A percentile compares a stretch with the other conserved stretches of the same genome.
Conservation (phyloP, 768 basidiomycete species). For the Candolleomyces efflorescens region DNA sequence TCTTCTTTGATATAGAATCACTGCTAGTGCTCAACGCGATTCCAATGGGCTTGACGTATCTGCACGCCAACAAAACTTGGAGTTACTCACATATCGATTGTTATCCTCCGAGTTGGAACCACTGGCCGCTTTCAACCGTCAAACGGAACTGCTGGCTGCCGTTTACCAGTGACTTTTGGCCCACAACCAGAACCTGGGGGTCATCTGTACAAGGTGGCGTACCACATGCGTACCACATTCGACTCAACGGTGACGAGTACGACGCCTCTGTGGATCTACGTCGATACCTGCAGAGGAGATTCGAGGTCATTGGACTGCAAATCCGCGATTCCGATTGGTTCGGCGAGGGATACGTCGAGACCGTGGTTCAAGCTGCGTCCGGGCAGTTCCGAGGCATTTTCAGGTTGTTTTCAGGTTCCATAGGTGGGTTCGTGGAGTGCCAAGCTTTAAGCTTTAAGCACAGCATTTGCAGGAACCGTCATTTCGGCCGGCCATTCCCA, state of each 20-base stretch:
- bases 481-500: too few species aligned
- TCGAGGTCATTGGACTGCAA: neutral
- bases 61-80: too few species aligned
- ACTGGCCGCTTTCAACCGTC: too few species aligned
- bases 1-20: too few species aligned
- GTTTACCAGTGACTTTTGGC: neutral
- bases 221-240: neutral
- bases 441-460: too few species aligned
- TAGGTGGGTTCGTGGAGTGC: neutral
- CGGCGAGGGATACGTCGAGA: neutral
- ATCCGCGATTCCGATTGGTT: neutral
- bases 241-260: neutral
- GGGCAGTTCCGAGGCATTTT: constrained; percentile 9
- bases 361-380: neutral
- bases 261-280: neutral
- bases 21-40: too few species aligned
- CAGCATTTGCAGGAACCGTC: too few species aligned
- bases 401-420: neutral
- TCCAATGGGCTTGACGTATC: too few species aligned
- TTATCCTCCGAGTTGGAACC: too few species aligned
- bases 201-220: neutral
- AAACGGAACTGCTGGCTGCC: too few species aligned
- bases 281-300: neutral
- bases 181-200: neutral
- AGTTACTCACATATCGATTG: too few species aligned